Conservation (phyloP, 305 asterid species). For the Coffea humblotiana region DNA sequence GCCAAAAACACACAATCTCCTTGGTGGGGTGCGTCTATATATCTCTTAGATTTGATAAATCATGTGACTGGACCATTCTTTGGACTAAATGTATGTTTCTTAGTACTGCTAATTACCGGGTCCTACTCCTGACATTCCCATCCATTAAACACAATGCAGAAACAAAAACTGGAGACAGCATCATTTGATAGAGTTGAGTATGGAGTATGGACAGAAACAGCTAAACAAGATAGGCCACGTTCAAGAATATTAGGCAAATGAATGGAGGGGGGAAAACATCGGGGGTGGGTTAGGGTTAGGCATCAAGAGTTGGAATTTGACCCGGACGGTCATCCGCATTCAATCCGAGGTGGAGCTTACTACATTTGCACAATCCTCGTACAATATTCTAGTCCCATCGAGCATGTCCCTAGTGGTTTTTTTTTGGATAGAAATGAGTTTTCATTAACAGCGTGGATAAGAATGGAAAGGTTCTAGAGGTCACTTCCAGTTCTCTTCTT, state of each 20-base stretch:
- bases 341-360: background rate
- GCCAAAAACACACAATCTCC: background rate
- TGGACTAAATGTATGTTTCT: background rate
- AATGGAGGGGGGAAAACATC: background rate
- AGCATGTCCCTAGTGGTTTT: background rate
- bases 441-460: too few relatives aligned
- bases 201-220: too few relatives aligned
- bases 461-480: too few relatives aligned
- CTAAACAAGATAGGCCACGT: background rate
- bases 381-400: background rate
- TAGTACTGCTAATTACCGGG: background rate
- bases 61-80: background rate
- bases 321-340: background rate
- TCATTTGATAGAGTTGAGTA: background rate
- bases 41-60: background rate
- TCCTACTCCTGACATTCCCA: background rate
- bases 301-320: background rate
- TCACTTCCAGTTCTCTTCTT: too few relatives aligned
- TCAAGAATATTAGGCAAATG: constrained; percentile 3
- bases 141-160: background rate
- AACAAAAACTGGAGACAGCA: background rate
- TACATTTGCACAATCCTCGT: background rate
- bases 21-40: background rate
- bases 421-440: too few relatives aligned
- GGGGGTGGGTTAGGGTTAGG: background rate